phyloP scores from a whole-genome alignment of 1,284 basidiomycete genomes.

The Leccinum pseudoinsigne region DNA sequence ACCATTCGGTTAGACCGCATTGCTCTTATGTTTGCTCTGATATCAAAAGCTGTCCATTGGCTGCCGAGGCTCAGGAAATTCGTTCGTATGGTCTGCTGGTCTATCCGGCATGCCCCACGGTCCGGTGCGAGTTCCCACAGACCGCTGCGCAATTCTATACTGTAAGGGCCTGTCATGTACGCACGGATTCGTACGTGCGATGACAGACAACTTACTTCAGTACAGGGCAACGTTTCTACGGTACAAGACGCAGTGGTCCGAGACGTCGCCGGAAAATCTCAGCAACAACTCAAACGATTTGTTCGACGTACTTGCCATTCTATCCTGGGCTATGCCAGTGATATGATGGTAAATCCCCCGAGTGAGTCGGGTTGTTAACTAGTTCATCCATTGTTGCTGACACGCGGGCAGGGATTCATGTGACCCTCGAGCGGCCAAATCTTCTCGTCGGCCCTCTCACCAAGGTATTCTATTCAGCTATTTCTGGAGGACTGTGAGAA shows the following conservation, averaged over 20 bases:
- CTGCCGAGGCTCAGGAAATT: not conserved
- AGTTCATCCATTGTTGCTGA: not conserved
- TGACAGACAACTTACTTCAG: not conserved
- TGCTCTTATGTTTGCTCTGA: not conserved
- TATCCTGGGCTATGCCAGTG: not conserved
- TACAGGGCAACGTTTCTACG: not conserved
- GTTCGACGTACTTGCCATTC: not conserved
- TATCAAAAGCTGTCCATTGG: not conserved
- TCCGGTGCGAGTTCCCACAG: not conserved
- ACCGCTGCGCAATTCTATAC: not conserved
- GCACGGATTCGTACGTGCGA: not conserved
- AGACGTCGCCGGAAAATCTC: not conserved
- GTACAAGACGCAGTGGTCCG: not conserved
- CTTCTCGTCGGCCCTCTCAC: not conserved
- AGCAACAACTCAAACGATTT: not conserved
- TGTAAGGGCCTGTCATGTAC: not conserved
- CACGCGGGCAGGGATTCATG: slow-evolving; percentile 6
- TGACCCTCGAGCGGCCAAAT: slow-evolving; percentile 9
- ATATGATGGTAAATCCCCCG: too few relatives aligned
- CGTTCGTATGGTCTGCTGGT: not conserved
- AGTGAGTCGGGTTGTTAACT: not conserved
- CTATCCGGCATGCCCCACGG: not conserved
- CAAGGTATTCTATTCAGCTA: not conserved
- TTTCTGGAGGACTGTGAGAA: slow-evolving; percentile 2
- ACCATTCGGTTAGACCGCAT: not conserved